Conservation (phyloP, 2,329 filamentous ascomycete genomes). For the Trichoderma breve region DNA sequence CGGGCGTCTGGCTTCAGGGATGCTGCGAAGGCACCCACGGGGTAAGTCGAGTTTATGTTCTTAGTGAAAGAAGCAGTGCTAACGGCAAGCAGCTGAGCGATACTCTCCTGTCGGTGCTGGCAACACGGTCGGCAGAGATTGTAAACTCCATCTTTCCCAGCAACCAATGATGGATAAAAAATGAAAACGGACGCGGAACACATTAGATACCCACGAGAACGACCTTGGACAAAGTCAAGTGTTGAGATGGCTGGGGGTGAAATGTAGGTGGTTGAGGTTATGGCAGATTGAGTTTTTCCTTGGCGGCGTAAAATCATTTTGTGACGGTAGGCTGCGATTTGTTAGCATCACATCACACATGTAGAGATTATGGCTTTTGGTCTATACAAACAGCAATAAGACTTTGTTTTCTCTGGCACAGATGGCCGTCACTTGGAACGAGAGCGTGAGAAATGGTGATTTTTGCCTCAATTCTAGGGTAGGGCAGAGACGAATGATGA, state of each 20-base stretch:
- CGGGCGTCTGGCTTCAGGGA: conserved; percentile 88
- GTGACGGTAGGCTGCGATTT: not conserved
- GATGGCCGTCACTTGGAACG: not conserved
- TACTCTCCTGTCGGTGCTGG: conserved; percentile 75
- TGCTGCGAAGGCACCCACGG: conserved; percentile 93
- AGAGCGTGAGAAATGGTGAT: not conserved
- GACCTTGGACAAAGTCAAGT: not conserved
- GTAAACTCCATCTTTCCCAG: conserved; percentile 67
- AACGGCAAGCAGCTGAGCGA: conserved; percentile 63
- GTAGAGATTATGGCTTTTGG: not conserved
- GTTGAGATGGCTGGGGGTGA: not conserved
- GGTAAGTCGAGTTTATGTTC: conserved; percentile 53
- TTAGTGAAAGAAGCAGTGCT: not conserved
- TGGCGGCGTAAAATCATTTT: not conserved
- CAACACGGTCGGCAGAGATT: conserved; percentile 73
- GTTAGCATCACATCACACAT: not conserved
- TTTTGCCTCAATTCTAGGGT: not conserved
- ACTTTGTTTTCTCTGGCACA: not conserved
- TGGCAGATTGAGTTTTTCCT: not conserved
- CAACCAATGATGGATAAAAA: not conserved
- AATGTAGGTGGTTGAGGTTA: not conserved
- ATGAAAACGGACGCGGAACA: not conserved
- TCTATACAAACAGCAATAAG: not conserved
- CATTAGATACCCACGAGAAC: conserved; percentile 4
- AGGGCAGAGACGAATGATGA: not conserved